Percentiles rank a stretch among this genome's conserved stretches.
Evolutionary conservation across 768 basidiomycete species (phyloP).

Genomic region (Paxillus rubicundulus): DNA sequence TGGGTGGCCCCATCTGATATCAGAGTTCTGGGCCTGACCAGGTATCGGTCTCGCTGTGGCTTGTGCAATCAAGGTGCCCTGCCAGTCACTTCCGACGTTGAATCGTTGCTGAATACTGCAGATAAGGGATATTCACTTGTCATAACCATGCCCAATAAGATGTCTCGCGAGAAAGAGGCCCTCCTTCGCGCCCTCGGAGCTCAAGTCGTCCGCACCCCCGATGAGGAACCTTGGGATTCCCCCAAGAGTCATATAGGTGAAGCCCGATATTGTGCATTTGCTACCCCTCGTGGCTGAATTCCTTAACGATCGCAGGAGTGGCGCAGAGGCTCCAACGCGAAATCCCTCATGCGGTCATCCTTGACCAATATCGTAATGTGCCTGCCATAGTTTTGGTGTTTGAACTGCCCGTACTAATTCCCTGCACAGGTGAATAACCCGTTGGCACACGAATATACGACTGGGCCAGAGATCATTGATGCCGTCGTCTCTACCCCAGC

Average conservation of each 20-base stretch:
- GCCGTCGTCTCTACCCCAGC: conserved; percentile 68
- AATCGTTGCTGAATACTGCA: conserved; percentile 68
- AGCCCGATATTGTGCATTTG: conserved; percentile 30
- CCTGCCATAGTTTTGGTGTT: conserved; percentile 19
- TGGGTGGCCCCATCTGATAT: not conserved
- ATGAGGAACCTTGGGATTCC: conserved; percentile 83
- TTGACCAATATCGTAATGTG: conserved; percentile 89
- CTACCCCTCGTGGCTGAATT: conserved; percentile 77
- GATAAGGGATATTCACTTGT: conserved; percentile 91
- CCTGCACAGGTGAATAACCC: conserved; percentile 70
- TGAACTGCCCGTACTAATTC: not conserved
- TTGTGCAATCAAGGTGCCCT: conserved; percentile 85
- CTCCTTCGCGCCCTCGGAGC: conserved; percentile 89
- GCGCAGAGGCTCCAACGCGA: conserved; percentile 72
- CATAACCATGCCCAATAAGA: conserved; percentile 91
- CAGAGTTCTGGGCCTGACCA: conserved; percentile 27
- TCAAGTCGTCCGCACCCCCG: conserved; percentile 92
- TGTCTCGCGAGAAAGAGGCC: conserved; percentile 95
- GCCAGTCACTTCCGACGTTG: not conserved
- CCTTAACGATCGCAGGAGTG: conserved; percentile 84
- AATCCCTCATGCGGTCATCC: conserved; percentile 83
- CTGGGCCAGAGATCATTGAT: conserved; percentile 89
- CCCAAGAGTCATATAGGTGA: conserved; percentile 91
- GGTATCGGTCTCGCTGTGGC: conserved; percentile 94
- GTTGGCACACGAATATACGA: conserved; percentile 85